Evolutionary conservation across 306 rosid species (phyloP).

Genomic region (Fragaria iinumae): DNA sequence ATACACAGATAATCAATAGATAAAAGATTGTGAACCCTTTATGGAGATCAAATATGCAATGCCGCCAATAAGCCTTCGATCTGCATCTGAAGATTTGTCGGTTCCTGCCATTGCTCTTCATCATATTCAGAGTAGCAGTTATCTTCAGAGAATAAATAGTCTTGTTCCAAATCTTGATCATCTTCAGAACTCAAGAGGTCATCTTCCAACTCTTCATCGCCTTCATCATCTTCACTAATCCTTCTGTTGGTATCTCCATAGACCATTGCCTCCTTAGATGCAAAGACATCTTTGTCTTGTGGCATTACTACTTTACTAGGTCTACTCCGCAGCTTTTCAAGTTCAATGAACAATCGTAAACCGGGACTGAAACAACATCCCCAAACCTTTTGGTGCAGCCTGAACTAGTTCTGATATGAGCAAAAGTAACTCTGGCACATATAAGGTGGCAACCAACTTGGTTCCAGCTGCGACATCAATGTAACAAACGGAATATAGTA

Average conservation of each 20-base stretch:
- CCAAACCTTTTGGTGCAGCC: background rate
- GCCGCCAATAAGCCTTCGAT: too few species aligned
- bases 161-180: background rate
- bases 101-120: background rate
- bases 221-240: background rate
- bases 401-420: background rate
- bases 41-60: background rate
- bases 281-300: background rate
- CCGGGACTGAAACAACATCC: background rate
- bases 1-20: too few species aligned
- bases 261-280: background rate
- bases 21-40: background rate
- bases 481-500: background rate
- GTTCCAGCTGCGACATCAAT: background rate
- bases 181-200: background rate
- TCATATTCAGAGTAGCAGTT: background rate
- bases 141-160: background rate
- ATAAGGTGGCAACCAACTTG: background rate
- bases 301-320: slow-evolving; percentile 10
- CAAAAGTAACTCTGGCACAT: background rate
- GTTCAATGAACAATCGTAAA: background rate
- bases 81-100: background rate
- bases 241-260: background rate
- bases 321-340: background rate
- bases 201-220: background rate